Evolutionary conservation across 768 basidiomycete species (phyloP).

Genomic region (Pilatotrama ljubarskyi): DNA sequence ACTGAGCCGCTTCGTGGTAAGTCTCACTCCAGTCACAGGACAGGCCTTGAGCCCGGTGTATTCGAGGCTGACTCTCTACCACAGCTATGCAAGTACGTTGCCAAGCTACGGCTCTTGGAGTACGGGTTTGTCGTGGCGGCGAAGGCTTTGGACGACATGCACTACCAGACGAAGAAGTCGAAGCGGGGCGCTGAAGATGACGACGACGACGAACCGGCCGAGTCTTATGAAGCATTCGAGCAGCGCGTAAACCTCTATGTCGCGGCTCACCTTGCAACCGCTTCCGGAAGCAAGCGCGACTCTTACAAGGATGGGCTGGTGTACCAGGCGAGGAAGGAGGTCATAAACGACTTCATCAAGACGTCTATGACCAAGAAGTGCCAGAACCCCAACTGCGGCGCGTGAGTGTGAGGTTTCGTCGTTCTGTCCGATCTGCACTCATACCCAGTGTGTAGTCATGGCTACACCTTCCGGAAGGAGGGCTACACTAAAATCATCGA

Average conservation of each 20-base stretch:
- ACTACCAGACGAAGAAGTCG: slow-evolving; percentile 40
- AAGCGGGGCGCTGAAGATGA: slow-evolving; percentile 44
- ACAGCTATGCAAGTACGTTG: slow-evolving; percentile 80
- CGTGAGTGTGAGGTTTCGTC: slow-evolving; percentile 45
- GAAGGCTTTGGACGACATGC: slow-evolving; percentile 69
- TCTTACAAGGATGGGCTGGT: slow-evolving; percentile 87
- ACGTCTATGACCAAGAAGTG: slow-evolving; percentile 70
- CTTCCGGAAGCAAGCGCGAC: slow-evolving; percentile 65
- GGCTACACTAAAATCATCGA: slow-evolving; percentile 93
- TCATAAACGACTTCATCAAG: slow-evolving; percentile 82
- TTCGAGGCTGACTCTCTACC: background rate
- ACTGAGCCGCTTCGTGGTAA: slow-evolving; percentile 68
- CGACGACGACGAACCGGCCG: slow-evolving; percentile 47
- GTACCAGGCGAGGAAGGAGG: slow-evolving; percentile 81
- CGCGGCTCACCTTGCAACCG: slow-evolving; percentile 43
- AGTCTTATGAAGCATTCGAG: slow-evolving; percentile 63
- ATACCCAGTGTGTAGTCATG: slow-evolving; percentile 45
- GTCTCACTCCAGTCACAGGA: slow-evolving; percentile 23
- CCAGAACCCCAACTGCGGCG: slow-evolving; percentile 71
- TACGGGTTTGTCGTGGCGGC: slow-evolving; percentile 86
- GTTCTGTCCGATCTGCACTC: slow-evolving; percentile 11
- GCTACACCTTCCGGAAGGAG: slow-evolving; percentile 91
- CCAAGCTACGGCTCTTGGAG: slow-evolving; percentile 86
- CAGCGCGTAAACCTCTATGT: slow-evolving; percentile 68
- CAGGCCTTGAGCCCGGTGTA: background rate